A percentile compares a stretch with the other conserved stretches of the same genome.
Conservation (phyloP, 1,284 basidiomycete species). For the Heimioporus retisporus region DNA sequence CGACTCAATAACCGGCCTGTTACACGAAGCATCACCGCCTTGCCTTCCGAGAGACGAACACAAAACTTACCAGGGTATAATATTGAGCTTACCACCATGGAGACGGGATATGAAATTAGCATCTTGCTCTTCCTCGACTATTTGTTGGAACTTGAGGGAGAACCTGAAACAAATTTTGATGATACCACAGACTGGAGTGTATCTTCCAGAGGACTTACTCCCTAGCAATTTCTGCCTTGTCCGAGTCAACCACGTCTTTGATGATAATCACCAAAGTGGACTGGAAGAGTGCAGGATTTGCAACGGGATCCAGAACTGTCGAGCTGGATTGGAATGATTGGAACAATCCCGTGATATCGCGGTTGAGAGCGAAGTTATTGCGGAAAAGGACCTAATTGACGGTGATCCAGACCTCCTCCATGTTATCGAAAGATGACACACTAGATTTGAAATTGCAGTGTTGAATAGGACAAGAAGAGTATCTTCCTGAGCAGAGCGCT, state of each 20-base stretch:
- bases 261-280: constrained; percentile 71
- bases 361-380: constrained; percentile 70
- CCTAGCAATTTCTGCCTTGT: constrained; percentile 62
- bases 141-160: constrained; percentile 61
- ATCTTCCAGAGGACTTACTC: constrained; percentile 52
- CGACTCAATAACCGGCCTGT: constrained; percentile 70
- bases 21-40: not conserved
- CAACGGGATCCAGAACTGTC: constrained; percentile 63
- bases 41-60: not conserved
- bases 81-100: constrained; percentile 62
- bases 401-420: not conserved
- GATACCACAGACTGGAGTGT: not conserved
- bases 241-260: constrained; percentile 71
- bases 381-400: constrained; percentile 66
- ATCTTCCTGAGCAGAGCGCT: constrained; percentile 70
- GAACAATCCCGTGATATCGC: constrained; percentile 68
- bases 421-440: constrained; percentile 32
- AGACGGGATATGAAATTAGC: constrained; percentile 69
- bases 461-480: constrained; percentile 71
- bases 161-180: constrained; percentile 49
- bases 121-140: constrained; percentile 67
- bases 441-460: constrained; percentile 70
- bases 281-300: constrained; percentile 68
- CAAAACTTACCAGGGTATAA: constrained; percentile 57
- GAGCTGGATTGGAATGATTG: constrained; percentile 74